Evolutionary conservation across 306 rosid species (phyloP).

Genomic region (apple (Malus domestica)): ASM211411v1 NC_041795.1:1589501-1590000

Average conservation of each 20-base stretch:
- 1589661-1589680: constrained; percentile 17
- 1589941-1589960: constrained; percentile 20
- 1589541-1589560: constrained; percentile 31
- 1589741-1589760: constrained; percentile 26
- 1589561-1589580: constrained; percentile 23
- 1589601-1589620: constrained; percentile 16
- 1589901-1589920: constrained; percentile 7
- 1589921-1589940: constrained; percentile 21
- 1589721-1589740: constrained; percentile 26
- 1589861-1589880: constrained; percentile 23
- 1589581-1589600: constrained; percentile 15
- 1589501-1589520: constrained; percentile 23
- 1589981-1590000: constrained; percentile 10
- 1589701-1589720: constrained; percentile 19
- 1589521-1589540: constrained; percentile 29
- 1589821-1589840: constrained; percentile 20
- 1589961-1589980: constrained; percentile 17
- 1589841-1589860: constrained; percentile 26
- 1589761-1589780: constrained; percentile 21
- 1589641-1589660: constrained; percentile 17
- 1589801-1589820: constrained; percentile 16
- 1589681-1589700: constrained; percentile 19
- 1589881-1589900: constrained; percentile 23
- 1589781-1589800: constrained; percentile 24
- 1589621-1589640: constrained; percentile 24